Evolutionary conservation across 352 stramenopile species (phyloP), one percentile per base, ranked within the genome.

Genomic region (Phytophthora boehmeriae): DNA sequence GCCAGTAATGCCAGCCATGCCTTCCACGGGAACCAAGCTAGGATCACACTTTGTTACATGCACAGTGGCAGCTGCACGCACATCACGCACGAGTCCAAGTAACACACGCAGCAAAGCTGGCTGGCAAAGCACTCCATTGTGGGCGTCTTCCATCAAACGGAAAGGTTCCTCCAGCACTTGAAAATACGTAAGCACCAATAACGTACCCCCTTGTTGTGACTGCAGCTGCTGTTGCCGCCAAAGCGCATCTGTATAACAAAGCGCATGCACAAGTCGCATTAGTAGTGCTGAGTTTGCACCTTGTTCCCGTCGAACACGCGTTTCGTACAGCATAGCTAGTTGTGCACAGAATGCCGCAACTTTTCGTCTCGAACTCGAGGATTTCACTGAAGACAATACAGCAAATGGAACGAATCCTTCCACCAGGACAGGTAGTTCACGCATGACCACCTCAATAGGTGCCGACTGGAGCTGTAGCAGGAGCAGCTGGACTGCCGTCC

Each of bases 131-230:
- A 82, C 76, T 10, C 51, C 49, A 5, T 68, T 41, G 19, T 84
- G 59, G 0, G 72, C 69, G 39, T 87, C 71, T 25, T 83, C 61
- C 0, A 90, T 35, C n/a, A 88, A 34, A 19, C 72, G 72, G 52
- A 87, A 90, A 0, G 80, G 80, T 22, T 88, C 63, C 36, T 86
- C 74, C 10, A 87, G 23, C 6, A 88, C 47, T 41, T 86, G 76
- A 13, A 69, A 63, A 22, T 76, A 84, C 10, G 71, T 81, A 19
- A 88, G 58, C 39, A 80, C 14, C 17, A 66, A 60, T 8, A 71
- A 47, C 13, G 51, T 4, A 6, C 34, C 45, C 36, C 32, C 39
- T 50, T 44, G 59, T 14, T 67, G 54, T 11, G 56, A 61, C 28
- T 68, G 65, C 23, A 66, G 22, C 36, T 81, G 70, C 30, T 74